Conservation (phyloP, 192 early-diverging fungal genomes). For the Mortierella antarctica region DNA sequence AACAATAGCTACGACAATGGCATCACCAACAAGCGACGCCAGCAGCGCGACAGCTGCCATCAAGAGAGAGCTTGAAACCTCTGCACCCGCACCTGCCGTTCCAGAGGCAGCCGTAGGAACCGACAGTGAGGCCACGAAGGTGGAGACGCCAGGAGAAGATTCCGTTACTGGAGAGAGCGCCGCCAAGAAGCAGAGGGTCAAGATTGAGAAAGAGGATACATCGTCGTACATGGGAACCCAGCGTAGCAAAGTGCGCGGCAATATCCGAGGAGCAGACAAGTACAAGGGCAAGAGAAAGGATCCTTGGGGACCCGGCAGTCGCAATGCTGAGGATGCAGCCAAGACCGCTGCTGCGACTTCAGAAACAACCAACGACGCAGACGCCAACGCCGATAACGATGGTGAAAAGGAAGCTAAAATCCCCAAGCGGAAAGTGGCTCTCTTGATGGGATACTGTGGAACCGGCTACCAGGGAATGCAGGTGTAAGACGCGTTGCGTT, state of each 20-base stretch:
- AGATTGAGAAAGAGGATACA: constrained; percentile 37
- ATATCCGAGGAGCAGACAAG: constrained; percentile 47
- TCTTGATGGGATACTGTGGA: constrained; percentile 94
- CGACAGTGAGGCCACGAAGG: background rate
- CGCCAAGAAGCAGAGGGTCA: constrained; percentile 27
- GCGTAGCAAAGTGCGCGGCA: constrained; percentile 47
- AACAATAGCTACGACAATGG: background rate
- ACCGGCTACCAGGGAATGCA: constrained; percentile 98
- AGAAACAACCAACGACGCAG: background rate
- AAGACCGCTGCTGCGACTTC: constrained; percentile 19
- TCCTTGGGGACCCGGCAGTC: constrained; percentile 20
- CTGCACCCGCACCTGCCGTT: background rate
- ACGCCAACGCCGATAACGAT: constrained; percentile 7
- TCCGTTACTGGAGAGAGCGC: constrained; percentile 7
- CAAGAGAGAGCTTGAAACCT: background rate
- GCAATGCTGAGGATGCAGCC: constrained; percentile 37
- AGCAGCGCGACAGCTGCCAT: background rate
- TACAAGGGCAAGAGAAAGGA: constrained; percentile 41
- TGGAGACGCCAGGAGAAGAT: too few relatives aligned
- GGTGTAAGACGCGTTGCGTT: constrained; percentile 63
- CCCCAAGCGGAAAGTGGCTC: constrained; percentile 91
- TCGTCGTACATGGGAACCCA: constrained; percentile 38
- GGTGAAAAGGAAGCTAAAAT: constrained; percentile 61
- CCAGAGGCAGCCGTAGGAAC: background rate
- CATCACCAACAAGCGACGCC: background rate